phyloP scores from a whole-genome alignment of 164 flowering plant genomes.

The Cinnamomum micranthum region DNA sequence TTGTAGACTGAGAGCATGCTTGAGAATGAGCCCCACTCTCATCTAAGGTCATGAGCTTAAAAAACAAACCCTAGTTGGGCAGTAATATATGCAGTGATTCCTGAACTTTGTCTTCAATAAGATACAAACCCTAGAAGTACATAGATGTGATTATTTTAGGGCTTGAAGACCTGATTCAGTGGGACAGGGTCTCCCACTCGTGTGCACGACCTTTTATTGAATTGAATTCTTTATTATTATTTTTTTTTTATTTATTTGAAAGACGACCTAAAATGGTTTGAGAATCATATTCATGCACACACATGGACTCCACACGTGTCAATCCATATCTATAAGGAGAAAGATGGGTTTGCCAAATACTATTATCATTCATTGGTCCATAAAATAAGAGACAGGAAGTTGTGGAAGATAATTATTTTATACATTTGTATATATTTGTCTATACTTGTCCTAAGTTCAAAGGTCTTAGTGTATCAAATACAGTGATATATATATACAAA shows the following conservation, averaged over 20 bases:
- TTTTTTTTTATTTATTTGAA: not conserved
- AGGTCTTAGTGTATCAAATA: slow-evolving; percentile 1
- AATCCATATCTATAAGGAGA: not conserved
- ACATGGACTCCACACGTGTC: slow-evolving; percentile 5
- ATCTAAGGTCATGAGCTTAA: not conserved
- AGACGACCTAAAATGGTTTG: not conserved
- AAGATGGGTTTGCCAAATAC: not conserved
- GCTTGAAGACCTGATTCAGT: not conserved
- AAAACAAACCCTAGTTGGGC: not conserved
- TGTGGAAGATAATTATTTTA: not conserved
- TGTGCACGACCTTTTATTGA: slow-evolving; percentile 9
- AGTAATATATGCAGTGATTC: not conserved
- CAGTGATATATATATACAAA: not conserved
- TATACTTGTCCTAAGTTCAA: not conserved
- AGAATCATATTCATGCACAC: not conserved
- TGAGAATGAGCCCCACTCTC: not conserved
- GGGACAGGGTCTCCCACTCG: slow-evolving; percentile 13
- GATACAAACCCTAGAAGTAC: slow-evolving; percentile 5
- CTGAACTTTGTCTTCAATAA: slow-evolving; percentile 4
- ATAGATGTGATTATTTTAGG: not conserved
- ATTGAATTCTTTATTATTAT: not conserved
- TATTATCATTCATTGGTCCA: too few relatives aligned
- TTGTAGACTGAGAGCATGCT: not conserved
- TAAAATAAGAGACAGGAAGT: not conserved
- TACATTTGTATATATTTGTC: not conserved